phyloP scores from a whole-genome alignment of 352 stramenopile species.

The Globisporangium nagaii region DNA sequence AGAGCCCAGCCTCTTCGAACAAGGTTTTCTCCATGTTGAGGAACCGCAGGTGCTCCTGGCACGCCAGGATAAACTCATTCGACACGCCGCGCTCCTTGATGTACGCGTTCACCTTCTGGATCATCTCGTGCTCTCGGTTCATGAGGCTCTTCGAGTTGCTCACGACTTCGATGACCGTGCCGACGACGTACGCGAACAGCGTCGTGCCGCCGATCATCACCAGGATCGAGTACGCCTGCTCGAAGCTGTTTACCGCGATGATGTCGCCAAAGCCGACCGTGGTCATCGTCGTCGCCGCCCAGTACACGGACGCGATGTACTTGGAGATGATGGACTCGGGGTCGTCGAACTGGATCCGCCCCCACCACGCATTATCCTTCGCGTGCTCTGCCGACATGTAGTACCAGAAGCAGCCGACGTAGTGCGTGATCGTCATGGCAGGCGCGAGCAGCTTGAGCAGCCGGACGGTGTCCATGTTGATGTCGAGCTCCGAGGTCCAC shows the following conservation, averaged over 20 bases:
- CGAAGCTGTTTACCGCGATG: slow-evolving; percentile 56
- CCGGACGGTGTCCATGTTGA: slow-evolving; percentile 67
- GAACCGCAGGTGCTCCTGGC: slow-evolving; percentile 68
- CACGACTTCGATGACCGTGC: slow-evolving; percentile 74
- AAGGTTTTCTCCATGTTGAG: slow-evolving; percentile 68
- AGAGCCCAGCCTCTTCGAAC: slow-evolving; percentile 53
- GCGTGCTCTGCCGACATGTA: slow-evolving; percentile 59
- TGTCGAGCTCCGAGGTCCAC: slow-evolving; percentile 66
- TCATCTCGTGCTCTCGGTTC: slow-evolving; percentile 70
- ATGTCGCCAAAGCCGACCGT: slow-evolving; percentile 87
- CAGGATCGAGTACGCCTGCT: slow-evolving; percentile 76
- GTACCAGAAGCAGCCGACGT: slow-evolving; percentile 81
- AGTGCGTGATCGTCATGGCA: slow-evolving; percentile 69
- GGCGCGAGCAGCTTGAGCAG: slow-evolving; percentile 70
- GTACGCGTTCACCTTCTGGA: slow-evolving; percentile 66
- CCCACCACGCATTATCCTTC: slow-evolving; percentile 48
- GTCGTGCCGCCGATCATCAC: slow-evolving; percentile 81
- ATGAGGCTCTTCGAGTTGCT: slow-evolving; percentile 76
- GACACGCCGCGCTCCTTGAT: slow-evolving; percentile 75
- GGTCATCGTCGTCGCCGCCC: slow-evolving; percentile 82
- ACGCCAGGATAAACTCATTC: slow-evolving; percentile 60
- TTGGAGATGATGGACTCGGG: slow-evolving; percentile 43
- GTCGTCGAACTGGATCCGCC: slow-evolving; percentile 48
- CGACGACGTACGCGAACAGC: slow-evolving; percentile 77
- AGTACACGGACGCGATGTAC: slow-evolving; percentile 84